Evolutionary conservation across 1,284 basidiomycete species (phyloP), one percentile per base, ranked within the genome.

Genomic region (Pterula multifida): DNA sequence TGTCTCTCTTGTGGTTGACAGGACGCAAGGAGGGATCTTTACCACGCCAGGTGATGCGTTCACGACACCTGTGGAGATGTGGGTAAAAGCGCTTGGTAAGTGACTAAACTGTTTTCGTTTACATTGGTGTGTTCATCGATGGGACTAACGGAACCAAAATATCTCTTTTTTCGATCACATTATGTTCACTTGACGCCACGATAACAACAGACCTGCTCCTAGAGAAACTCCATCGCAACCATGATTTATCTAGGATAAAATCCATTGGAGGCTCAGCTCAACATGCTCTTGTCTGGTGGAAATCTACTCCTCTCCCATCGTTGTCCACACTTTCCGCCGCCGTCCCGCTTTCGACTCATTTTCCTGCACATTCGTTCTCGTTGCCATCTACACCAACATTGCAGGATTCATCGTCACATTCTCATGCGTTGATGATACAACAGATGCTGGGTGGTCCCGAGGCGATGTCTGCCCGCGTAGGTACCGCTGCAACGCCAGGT

Each of bases 251-350:
- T 24, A 75, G 78, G 58, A 78, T 89, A 55, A 81, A 77, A 60
- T 74, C 79, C 0, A 78, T 90, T 54, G 81, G 83, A 15, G 87
- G 87, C 36, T 51, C 32, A 6, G 28, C 51, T n/a, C 53, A 87
- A 78, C 80, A 85, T 60, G 83, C 84, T 2, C 68, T 87, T 22
- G 85, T 89, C 26, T 89, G 83, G 82, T 89, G 85, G 83, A 85
- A 85, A 64, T 79, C 79, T 1, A 79, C 77, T 23, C 70, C 80
- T 32, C 70, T 80, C 22, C 73, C 81, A 36, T 75, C 76, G 42
- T 67, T 86, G 52, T 80, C 81, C 26, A 73, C 78, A 11, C 69
- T 86, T 49, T 81, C 85, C 58, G 76, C 84, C 1, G 73, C 76
- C 54, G 63, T 78, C 23, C 75, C 80, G 0, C 65, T 88, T 3